phyloP scores from a whole-genome alignment of 495 filamentous ascomycete species.

The Glonium stellatum region DNA sequence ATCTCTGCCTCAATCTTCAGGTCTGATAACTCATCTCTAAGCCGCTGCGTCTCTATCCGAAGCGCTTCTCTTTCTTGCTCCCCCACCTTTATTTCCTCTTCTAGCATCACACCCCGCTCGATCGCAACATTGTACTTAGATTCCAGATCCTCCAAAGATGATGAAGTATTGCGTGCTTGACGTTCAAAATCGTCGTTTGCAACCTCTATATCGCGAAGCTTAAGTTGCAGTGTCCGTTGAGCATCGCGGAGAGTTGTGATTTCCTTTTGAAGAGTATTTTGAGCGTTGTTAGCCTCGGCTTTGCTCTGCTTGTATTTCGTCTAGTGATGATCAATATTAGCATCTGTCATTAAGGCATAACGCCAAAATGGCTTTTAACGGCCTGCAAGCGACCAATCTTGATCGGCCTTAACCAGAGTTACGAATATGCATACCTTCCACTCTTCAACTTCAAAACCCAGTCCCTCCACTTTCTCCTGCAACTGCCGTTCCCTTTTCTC shows the following conservation, averaged over 20 bases:
- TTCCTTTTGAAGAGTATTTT: constrained; percentile 88
- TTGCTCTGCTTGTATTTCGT: constrained; percentile 96
- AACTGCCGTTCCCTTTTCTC: constrained; percentile 85
- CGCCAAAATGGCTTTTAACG: neutral
- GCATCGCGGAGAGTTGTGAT: constrained; percentile 82
- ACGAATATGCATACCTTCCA: constrained; percentile 71
- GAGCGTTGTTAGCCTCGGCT: constrained; percentile 70
- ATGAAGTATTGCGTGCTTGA: constrained; percentile 86
- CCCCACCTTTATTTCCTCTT: constrained; percentile 83
- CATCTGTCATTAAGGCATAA: constrained; percentile 4
- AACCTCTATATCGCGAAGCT: constrained; percentile 89
- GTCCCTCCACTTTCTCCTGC: constrained; percentile 74
- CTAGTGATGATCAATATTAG: constrained; percentile 41
- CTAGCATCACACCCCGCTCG: constrained; percentile 83
- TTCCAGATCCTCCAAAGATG: constrained; percentile 92
- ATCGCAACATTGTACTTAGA: constrained; percentile 94
- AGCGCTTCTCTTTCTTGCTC: constrained; percentile 85
- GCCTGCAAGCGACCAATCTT: neutral
- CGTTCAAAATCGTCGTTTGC: constrained; percentile 97
- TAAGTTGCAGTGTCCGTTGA: constrained; percentile 72
- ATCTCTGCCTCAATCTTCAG: constrained; percentile 93
- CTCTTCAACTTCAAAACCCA: constrained; percentile 88
- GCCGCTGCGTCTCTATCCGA: constrained; percentile 78
- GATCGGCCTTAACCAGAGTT: neutral
- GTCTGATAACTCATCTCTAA: constrained; percentile 85